Evolutionary conservation across 257 asterid species (phyloP).

Genomic region (Apocynum venetum): DNA sequence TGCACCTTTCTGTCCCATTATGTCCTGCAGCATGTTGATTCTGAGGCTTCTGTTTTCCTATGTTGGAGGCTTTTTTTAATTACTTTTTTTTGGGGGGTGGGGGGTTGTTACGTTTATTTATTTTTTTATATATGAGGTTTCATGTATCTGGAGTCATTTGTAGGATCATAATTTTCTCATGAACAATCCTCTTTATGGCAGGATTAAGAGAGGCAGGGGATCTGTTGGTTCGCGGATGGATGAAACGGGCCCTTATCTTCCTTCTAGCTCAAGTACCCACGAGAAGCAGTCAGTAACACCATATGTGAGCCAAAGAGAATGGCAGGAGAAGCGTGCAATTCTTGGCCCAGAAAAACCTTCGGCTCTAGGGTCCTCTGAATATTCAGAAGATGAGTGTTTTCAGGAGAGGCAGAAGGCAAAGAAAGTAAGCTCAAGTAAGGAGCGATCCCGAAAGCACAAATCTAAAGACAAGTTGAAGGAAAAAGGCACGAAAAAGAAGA

Average conservation of each 20-base stretch:
- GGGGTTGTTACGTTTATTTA: not conserved
- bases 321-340: slow-evolving; percentile 20
- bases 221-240: slow-evolving; percentile 93
- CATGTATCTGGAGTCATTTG: not conserved
- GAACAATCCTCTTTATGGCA: slow-evolving; percentile 25
- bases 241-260: slow-evolving; percentile 85
- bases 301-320: slow-evolving; percentile 30
- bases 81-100: not conserved
- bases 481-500: slow-evolving; percentile 38
- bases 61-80: not conserved
- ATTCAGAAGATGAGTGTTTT: slow-evolving; percentile 48
- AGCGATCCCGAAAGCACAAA: slow-evolving; percentile 46
- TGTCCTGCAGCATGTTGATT: not conserved
- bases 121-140: not conserved
- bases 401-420: slow-evolving; percentile 30
- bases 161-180: not conserved
- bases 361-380: slow-evolving; percentile 27
- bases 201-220: slow-evolving; percentile 94
- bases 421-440: slow-evolving; percentile 36
- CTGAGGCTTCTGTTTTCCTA: not conserved
- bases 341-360: slow-evolving; percentile 70
- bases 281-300: slow-evolving; percentile 17
- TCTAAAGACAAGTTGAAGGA: slow-evolving; percentile 53
- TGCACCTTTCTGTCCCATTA: not conserved
- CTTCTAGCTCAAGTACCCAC: slow-evolving; percentile 36